Conservation (phyloP, 306 rosid species). For the Myrica gale region DNA sequence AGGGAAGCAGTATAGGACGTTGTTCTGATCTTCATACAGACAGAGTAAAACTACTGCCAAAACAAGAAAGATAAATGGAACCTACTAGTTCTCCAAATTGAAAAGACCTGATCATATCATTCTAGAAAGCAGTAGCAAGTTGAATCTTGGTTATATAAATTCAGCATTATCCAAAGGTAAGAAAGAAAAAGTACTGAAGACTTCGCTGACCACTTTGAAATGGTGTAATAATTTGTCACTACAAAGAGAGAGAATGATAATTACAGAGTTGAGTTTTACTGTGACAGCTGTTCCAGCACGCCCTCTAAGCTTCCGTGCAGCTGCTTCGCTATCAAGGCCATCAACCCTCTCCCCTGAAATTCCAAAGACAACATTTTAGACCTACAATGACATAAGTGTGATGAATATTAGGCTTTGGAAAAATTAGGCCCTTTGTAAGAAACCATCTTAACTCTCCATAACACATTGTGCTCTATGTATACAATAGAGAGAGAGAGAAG, state of each 20-base stretch:
- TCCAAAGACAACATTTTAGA: constrained; percentile 22
- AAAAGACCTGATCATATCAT: not conserved
- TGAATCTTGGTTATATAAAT: not conserved
- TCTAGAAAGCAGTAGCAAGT: not conserved
- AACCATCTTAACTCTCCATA: not conserved
- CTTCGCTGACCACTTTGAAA: not conserved
- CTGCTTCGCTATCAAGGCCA: constrained; percentile 77
- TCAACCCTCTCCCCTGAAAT: constrained; percentile 72
- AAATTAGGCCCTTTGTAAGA: not conserved
- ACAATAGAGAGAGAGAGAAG: not conserved
- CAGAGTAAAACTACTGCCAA: not conserved
- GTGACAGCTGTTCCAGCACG: constrained; percentile 82
- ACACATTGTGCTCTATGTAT: not conserved
- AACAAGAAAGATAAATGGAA: no score
- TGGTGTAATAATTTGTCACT: not conserved
- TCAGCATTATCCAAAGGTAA: not conserved
- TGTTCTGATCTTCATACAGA: not conserved
- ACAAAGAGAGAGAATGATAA: constrained; percentile 24
- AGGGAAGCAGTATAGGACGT: not conserved
- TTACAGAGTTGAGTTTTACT: constrained; percentile 60
- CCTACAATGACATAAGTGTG: constrained; percentile 6
- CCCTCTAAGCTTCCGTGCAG: constrained; percentile 85
- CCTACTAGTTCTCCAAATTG: not conserved
- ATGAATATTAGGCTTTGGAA: not conserved
- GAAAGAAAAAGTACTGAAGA: not conserved